Evolutionary conservation across 2,329 filamentous ascomycete genomes (phyloP).

Genomic region (Tolypocladium album): DNA sequence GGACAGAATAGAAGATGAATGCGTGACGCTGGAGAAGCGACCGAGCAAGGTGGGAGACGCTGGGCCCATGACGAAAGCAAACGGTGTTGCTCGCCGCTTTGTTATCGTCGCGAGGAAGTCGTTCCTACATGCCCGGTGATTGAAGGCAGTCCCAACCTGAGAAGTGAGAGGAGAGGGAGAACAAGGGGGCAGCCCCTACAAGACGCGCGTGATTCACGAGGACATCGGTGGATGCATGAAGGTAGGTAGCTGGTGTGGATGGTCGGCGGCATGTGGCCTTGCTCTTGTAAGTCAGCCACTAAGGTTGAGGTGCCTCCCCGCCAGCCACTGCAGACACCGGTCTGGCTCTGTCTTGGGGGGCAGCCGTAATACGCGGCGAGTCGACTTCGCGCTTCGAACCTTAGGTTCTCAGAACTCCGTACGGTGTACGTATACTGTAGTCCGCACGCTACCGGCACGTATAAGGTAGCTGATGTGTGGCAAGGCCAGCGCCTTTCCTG

Average conservation of each 20-base stretch:
- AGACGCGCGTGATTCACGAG: background rate
- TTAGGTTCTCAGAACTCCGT: no score
- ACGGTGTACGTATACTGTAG: no score
- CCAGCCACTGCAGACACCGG: background rate
- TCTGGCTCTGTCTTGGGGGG: background rate
- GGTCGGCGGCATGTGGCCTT: background rate
- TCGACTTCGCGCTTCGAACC: no score
- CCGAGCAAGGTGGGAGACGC: conserved; percentile 16
- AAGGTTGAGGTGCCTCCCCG: no score
- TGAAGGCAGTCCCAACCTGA: background rate
- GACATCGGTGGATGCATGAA: background rate
- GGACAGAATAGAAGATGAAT: conserved; percentile 14
- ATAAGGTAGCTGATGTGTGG: background rate
- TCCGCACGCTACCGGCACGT: background rate
- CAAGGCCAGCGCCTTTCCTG: background rate
- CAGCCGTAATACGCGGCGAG: background rate
- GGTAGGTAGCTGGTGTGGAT: background rate
- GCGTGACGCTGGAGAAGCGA: conserved; percentile 13
- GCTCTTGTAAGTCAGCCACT: background rate
- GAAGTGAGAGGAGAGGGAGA: background rate
- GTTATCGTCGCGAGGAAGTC: background rate
- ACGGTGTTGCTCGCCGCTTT: background rate
- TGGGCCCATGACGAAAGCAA: background rate
- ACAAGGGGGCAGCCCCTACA: background rate
- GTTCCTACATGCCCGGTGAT: background rate